These are phyloP conservation scores for Tolypocladium inflatum DNA, from an alignment of 2,329 filamentous ascomycete species.

Conservation along the genomic window DNA sequence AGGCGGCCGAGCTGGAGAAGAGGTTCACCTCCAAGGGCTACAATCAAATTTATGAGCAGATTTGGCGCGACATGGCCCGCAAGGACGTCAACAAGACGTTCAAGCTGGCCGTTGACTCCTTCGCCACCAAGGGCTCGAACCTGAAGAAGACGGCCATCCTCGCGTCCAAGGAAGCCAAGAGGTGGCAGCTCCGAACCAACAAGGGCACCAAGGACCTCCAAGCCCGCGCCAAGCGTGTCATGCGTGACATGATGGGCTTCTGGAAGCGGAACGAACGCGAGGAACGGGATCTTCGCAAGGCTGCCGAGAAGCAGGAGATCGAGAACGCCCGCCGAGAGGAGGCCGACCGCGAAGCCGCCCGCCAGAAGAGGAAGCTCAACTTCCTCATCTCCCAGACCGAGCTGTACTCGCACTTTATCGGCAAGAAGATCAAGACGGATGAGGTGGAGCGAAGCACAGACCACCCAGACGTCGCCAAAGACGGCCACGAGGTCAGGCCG, in stretches of 20 bases:
- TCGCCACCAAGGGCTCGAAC: constrained; percentile 84
- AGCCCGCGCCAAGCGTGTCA: constrained; percentile 90
- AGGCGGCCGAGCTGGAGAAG: constrained; percentile 45
- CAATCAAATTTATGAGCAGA: constrained; percentile 95
- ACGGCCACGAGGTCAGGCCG: constrained; percentile 30
- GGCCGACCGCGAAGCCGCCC: constrained; percentile 91
- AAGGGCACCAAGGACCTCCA: constrained; percentile 98
- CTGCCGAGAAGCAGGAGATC: constrained; percentile 89
- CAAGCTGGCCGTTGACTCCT: constrained; percentile 77
- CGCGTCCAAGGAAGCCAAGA: constrained; percentile 90
- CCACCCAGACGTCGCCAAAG: constrained; percentile 59
- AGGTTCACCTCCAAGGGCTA: constrained; percentile 84
- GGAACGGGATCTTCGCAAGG: constrained; percentile 86
- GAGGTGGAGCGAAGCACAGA: constrained; percentile 88
- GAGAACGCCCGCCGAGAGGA: constrained; percentile 96
- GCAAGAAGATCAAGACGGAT: constrained; percentile 97
- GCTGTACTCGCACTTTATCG: constrained; percentile 97
- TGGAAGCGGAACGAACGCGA: constrained; percentile 99
- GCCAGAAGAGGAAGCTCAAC: constrained; percentile 97
- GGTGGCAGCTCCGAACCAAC: constrained; percentile 96
- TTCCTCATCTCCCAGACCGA: constrained; percentile 99
- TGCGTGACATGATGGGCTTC: constrained; percentile 99
- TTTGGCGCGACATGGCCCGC: constrained; percentile 87
- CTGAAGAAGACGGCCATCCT: constrained; percentile 95
- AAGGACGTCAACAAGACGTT: constrained; percentile 91